These are phyloP conservation scores for Penicillium sp. DNA, from an alignment of 2,329 filamentous ascomycete species.

Conservation along the genomic window DNA sequence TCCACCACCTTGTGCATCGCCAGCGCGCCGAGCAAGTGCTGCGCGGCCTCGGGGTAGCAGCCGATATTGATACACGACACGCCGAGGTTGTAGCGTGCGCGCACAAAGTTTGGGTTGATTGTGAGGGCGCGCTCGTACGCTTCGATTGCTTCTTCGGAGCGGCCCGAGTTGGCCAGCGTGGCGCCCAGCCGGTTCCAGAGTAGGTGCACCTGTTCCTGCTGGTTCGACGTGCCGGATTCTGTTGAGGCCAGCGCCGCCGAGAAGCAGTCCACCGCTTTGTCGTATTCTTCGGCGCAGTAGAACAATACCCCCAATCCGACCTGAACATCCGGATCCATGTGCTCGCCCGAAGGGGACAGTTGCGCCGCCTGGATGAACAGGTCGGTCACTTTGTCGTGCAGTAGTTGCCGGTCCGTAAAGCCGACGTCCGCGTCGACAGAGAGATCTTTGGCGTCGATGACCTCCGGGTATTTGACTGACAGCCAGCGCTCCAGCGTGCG, in stretches of 20 bases:
- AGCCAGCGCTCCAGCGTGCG: conserved; percentile 95
- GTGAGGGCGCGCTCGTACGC: conserved; percentile 91
- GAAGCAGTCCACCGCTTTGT: conserved; percentile 98
- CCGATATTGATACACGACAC: conserved; percentile 97
- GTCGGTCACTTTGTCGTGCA: conserved; percentile 86
- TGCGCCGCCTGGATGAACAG: conserved; percentile 91
- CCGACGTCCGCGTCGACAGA: conserved; percentile 78
- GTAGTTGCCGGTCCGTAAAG: conserved; percentile 84
- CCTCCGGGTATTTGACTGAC: conserved; percentile 84
- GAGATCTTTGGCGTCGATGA: conserved; percentile 69
- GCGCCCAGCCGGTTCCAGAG: conserved; percentile 97
- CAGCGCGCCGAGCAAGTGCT: conserved; percentile 85
- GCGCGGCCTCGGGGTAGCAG: conserved; percentile 87
- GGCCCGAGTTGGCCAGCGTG: conserved; percentile 89
- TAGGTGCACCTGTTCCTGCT: conserved; percentile 80
- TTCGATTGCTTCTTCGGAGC: conserved; percentile 91
- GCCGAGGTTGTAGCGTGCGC: conserved; percentile 92
- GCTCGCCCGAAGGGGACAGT: conserved; percentile 82
- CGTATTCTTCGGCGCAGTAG: conserved; percentile 96
- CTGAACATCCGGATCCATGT: conserved; percentile 98
- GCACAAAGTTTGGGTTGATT: conserved; percentile 92
- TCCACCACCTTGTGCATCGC: conserved; percentile 96
- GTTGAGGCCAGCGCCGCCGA: conserved; percentile 81
- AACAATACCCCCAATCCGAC: conserved; percentile 95
- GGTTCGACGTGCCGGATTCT: conserved; percentile 78